Percentiles rank a stretch among this genome's conserved stretches.
Evolutionary conservation across 441 rosid genomes (phyloP).

Genomic region (Brassica hybrid): DNA sequence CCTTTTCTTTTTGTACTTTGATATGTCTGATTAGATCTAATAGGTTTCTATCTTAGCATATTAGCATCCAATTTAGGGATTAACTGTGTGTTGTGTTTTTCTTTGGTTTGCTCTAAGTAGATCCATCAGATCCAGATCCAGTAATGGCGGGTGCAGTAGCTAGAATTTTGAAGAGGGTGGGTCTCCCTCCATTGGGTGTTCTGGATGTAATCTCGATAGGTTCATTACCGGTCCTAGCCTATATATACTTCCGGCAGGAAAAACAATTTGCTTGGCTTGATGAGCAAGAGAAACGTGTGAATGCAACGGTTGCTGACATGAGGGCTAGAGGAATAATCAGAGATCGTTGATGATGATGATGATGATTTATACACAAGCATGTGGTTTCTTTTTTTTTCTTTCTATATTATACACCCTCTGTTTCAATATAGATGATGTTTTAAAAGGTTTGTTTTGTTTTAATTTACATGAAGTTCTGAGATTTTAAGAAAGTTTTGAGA

Average conservation of each 20-base stretch:
- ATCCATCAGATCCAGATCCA: not conserved
- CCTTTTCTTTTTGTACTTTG: not conserved
- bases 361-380: not conserved
- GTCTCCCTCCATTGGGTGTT: not conserved
- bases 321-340: not conserved
- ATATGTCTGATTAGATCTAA: not conserved
- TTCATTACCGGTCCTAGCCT: not conserved
- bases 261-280: not conserved
- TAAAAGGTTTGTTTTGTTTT: too few species aligned
- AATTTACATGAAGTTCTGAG: too few species aligned
- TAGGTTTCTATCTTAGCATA: too few species aligned
- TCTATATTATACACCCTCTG: too few species aligned
- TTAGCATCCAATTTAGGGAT: not conserved
- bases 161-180: not conserved
- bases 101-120: not conserved
- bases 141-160: not conserved
- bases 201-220: not conserved
- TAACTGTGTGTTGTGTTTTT: not conserved
- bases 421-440: too few species aligned
- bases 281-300: not conserved
- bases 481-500: too few species aligned
- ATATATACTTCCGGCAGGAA: not conserved
- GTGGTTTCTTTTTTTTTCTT: not conserved
- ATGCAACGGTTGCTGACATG: not conserved
- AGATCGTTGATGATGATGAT: not conserved